Evolutionary conservation across 495 filamentous ascomycete genomes (phyloP), one percentile per base, ranked within the genome.

Genomic region (Aspergillus mulundensis): DNA sequence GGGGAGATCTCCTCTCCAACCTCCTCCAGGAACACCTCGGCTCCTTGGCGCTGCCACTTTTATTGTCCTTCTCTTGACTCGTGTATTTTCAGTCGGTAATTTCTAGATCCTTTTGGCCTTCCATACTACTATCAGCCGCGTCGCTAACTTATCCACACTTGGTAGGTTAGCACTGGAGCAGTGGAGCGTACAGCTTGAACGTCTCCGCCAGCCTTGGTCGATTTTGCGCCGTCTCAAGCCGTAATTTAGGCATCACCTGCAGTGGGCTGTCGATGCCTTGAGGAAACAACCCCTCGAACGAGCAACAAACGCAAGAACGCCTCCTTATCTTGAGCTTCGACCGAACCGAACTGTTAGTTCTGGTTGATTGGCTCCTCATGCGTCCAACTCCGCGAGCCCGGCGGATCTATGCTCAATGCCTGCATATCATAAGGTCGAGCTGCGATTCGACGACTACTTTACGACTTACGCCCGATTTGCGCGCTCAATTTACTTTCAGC

Each of bases 21-120:
- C 61, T 58, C 61, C 53, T 55, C 63, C 63, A 62, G 59, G 63
- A 66, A 66, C 63, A 66, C 63, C 63, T 66, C 57, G 57, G 63
- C 50, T 53, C 50, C 63, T 66, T 63, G 60, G 60, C 56, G 51
- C 54, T 38, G 45, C 28, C 36, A 44, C 28, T 42, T 54, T 54
- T 59, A 56, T 57, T 59, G 7, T 14, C 30, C 49, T 30, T 21
- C 42, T 19, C 18, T 24, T 36, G 32, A 36, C 8, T 36, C 7
- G 5, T 2, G 32, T 39, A 18, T 49, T 25, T 24, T 25, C 20
- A 16, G 3, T 7, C 19, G 11, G 48, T 50, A 50, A 40, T 56
- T 55, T 49, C 24, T 54, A 45, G 46, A 54, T 54, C 21, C 41
- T 43, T 36, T 32, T 39, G 43, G 36, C 42, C 43, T 12, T 40